phyloP scores from a whole-genome alignment of 2,329 filamentous ascomycete genomes.

The Mollisiaceae sp. region DNA sequence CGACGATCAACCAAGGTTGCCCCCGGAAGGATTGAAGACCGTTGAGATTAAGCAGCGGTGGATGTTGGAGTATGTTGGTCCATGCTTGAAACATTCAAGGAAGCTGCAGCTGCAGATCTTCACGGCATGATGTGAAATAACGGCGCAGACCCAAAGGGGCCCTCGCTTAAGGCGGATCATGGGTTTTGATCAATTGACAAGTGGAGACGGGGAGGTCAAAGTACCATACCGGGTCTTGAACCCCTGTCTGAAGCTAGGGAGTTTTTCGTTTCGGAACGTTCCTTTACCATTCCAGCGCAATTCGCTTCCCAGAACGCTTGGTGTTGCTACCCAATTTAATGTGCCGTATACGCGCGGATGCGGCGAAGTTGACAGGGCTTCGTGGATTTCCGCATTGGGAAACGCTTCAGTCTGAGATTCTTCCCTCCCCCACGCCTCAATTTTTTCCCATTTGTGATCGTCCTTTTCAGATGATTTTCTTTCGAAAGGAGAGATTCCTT shows the following conservation, averaged over 20 bases:
- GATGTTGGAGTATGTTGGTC: not conserved
- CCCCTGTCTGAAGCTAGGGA: not conserved
- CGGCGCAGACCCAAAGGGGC: not conserved
- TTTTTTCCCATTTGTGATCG: not conserved
- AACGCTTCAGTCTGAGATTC: not conserved
- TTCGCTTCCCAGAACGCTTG: not conserved
- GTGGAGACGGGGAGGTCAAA: not conserved
- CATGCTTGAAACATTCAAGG: not conserved
- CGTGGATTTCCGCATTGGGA: not conserved
- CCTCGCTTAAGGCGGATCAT: not conserved
- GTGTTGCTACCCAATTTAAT: not conserved
- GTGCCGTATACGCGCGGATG: not conserved
- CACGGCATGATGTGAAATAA: not conserved
- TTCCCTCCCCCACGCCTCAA: not conserved
- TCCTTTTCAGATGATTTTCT: not conserved
- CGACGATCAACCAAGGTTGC: not conserved
- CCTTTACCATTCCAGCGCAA: not conserved
- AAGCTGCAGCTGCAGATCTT: not conserved
- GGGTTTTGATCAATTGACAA: not conserved
- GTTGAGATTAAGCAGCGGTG: conserved; percentile 1
- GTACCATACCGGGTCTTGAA: not conserved
- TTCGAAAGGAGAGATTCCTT: not conserved
- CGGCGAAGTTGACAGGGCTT: not conserved
- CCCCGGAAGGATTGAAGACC: not conserved
- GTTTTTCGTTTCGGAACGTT: conserved; percentile 1